Evolutionary conservation across 805 yeast species (phyloP).

Genomic region (Saccharomyces paradoxus): DNA sequence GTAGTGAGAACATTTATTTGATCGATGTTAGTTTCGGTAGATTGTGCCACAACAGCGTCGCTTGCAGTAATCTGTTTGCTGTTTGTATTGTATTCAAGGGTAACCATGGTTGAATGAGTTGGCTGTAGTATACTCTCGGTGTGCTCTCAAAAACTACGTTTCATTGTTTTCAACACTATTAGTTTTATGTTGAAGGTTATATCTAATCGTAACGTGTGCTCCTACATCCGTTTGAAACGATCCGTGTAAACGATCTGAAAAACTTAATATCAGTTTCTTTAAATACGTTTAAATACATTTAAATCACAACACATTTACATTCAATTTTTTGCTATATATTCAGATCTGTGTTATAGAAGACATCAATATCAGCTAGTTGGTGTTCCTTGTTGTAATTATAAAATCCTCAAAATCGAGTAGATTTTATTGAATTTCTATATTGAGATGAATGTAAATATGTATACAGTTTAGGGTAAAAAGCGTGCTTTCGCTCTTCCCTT

Average conservation of each 20-base stretch:
- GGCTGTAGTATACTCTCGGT: constrained; percentile 12
- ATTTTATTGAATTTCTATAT: neutral
- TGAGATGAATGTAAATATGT: neutral
- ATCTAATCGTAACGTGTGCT: neutral
- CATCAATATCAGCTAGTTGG: neutral
- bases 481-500: constrained; percentile 24
- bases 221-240: neutral
- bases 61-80: constrained; percentile 19
- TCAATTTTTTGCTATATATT: neutral
- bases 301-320: neutral
- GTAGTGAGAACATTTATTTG: constrained; percentile 32
- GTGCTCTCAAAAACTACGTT: constrained; percentile 13
- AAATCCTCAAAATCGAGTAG: neutral
- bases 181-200: neutral
- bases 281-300: neutral
- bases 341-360: neutral
- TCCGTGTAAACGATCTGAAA: neutral
- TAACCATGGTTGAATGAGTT: constrained; percentile 1
- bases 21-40: constrained; percentile 14
- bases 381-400: neutral
- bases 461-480: neutral
- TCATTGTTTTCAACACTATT: neutral
- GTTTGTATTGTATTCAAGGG: constrained; percentile 22
- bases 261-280: neutral
- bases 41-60: constrained; percentile 5